A percentile compares a stretch with the other conserved stretches of the same genome.
Evolutionary conservation across 2,329 filamentous ascomycete species (phyloP).

Genomic region (Chrysoporthe cubensis): DNA sequence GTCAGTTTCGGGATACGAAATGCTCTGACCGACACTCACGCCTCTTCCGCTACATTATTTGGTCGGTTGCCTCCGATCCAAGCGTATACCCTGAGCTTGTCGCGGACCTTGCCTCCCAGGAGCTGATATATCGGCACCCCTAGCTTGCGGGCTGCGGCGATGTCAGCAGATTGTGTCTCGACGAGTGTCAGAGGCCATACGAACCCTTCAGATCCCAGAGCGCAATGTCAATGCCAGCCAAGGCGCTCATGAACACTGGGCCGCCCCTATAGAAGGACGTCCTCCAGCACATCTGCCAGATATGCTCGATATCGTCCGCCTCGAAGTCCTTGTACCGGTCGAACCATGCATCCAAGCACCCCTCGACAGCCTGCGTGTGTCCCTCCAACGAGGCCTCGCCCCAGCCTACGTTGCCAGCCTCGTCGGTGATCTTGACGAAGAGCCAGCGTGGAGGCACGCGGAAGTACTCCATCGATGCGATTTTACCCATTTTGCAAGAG

Average conservation of each 20-base stretch:
- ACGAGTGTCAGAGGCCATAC: not conserved
- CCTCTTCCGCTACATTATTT: slow-evolving; percentile 60
- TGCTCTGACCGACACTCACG: slow-evolving; percentile 39
- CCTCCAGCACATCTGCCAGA: slow-evolving; percentile 69
- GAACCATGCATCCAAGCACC: slow-evolving; percentile 63
- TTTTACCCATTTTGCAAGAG: slow-evolving; percentile 55
- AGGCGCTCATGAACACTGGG: slow-evolving; percentile 70
- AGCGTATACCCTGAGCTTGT: slow-evolving; percentile 66
- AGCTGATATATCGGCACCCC: slow-evolving; percentile 67
- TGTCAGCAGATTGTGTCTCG: not conserved
- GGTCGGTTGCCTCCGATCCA: slow-evolving; percentile 73
- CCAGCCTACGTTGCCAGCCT: slow-evolving; percentile 62
- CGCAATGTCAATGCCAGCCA: slow-evolving; percentile 71
- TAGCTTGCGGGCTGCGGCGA: slow-evolving; percentile 29
- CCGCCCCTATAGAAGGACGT: slow-evolving; percentile 70
- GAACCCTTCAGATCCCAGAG: slow-evolving; percentile 67
- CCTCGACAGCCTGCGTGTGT: slow-evolving; percentile 67
- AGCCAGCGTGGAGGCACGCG: slow-evolving; percentile 68
- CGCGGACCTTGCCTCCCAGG: slow-evolving; percentile 66
- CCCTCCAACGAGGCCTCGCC: slow-evolving; percentile 69
- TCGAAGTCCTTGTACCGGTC: slow-evolving; percentile 61
- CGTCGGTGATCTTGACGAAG: slow-evolving; percentile 69
- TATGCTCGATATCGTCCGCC: slow-evolving; percentile 70
- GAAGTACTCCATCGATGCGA: slow-evolving; percentile 66
- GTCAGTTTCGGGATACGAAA: not conserved